These are phyloP conservation scores for Curvularia sp. DNA, from an alignment of 2,329 filamentous ascomycete species.

Conservation along the genomic window DNA sequence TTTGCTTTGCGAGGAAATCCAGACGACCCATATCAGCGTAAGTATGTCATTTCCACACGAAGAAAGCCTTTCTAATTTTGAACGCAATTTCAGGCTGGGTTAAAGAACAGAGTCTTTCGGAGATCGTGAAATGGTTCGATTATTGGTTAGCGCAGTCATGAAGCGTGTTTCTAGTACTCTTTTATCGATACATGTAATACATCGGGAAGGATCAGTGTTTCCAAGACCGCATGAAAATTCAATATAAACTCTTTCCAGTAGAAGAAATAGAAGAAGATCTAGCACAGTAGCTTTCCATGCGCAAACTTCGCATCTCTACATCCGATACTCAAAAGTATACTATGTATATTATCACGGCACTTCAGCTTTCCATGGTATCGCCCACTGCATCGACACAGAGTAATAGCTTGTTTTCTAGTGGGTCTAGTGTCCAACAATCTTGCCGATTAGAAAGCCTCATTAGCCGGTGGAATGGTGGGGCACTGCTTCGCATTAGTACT, in stretches of 20 bases:
- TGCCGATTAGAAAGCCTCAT: not conserved
- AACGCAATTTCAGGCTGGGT: conserved; percentile 27
- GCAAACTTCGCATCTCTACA: not conserved
- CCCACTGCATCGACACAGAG: not conserved
- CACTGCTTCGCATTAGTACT: not conserved
- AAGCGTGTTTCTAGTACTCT: not conserved
- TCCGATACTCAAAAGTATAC: not conserved
- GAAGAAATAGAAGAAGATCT: not conserved
- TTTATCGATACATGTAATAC: not conserved
- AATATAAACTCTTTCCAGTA: not conserved
- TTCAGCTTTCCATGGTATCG: not conserved
- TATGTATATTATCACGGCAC: not conserved
- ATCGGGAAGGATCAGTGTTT: not conserved
- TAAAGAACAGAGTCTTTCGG: conserved; percentile 41
- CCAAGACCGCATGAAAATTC: not conserved
- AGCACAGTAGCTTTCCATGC: not conserved
- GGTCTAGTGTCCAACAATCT: not conserved
- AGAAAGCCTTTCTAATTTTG: not conserved
- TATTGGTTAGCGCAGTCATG: conserved; percentile 20
- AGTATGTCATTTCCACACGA: not conserved
- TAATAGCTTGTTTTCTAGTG: not conserved
- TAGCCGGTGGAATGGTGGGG: not conserved
- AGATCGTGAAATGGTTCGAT: conserved; percentile 34
- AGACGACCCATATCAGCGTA: conserved; percentile 53
- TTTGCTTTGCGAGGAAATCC: conserved; percentile 50